Evolutionary conservation across 768 basidiomycete species (phyloP).

Genomic region (Boletus sp.): DNA sequence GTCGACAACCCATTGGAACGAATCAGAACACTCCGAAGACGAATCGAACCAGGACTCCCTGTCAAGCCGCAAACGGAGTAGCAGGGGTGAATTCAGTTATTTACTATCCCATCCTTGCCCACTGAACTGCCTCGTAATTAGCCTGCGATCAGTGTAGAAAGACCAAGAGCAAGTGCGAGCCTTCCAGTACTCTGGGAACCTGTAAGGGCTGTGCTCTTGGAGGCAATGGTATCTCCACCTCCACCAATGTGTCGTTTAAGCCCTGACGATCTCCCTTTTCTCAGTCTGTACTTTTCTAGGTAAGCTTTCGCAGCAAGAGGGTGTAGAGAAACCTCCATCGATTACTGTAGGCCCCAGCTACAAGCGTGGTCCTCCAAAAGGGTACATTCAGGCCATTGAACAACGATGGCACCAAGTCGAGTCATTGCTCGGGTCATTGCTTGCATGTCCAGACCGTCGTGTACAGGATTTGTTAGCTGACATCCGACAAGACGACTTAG

Average conservation of each 20-base stretch:
- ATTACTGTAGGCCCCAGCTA: constrained; percentile 62
- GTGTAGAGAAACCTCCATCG: not conserved
- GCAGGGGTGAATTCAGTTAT: constrained; percentile 46
- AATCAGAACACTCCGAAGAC: constrained; percentile 62
- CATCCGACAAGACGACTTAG: constrained; percentile 69
- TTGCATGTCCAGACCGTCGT: constrained; percentile 67
- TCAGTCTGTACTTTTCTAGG: constrained; percentile 68
- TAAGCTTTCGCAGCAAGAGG: constrained; percentile 20
- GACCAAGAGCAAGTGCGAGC: constrained; percentile 86
- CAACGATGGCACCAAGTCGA: constrained; percentile 91
- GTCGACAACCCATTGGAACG: constrained; percentile 45
- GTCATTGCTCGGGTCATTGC: constrained; percentile 78
- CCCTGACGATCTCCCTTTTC: constrained; percentile 19
- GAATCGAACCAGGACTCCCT: constrained; percentile 44
- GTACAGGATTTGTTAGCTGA: constrained; percentile 63
- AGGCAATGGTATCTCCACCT: constrained; percentile 45
- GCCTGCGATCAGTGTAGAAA: constrained; percentile 89
- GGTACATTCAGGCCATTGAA: constrained; percentile 92
- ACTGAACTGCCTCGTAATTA: constrained; percentile 30
- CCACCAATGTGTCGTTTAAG: not conserved
- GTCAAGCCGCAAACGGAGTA: constrained; percentile 57
- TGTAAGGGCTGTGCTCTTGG: constrained; percentile 66
- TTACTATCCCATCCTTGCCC: constrained; percentile 2
- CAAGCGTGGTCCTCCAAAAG: constrained; percentile 84
- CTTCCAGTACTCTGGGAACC: constrained; percentile 42